phyloP scores from a whole-genome alignment of 129 eudicot species.

The Rutidosis leptorrhynchoides region DNA sequence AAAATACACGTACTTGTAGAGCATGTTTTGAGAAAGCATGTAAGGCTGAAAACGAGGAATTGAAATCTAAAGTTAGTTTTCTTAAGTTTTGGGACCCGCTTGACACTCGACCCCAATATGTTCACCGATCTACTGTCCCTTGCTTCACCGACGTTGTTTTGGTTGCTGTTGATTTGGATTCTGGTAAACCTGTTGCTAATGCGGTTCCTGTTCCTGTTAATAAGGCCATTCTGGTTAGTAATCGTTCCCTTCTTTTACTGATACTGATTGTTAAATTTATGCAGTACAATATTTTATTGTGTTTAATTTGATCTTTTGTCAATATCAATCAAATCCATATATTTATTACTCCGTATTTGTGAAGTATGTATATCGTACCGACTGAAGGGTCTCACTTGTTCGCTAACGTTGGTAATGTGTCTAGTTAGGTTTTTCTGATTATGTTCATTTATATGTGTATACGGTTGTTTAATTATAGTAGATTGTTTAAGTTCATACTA shows the following conservation, averaged over 20 bases:
- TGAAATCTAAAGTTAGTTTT: slow-evolving; percentile 69
- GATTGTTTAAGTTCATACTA: too few relatives aligned
- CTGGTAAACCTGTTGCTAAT: slow-evolving; percentile 33
- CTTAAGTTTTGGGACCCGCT: slow-evolving; percentile 45
- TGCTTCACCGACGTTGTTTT: slow-evolving; percentile 73
- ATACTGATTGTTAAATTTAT: too few relatives aligned
- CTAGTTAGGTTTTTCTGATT: too few relatives aligned
- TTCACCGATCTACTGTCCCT: slow-evolving; percentile 25
- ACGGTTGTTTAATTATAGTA: too few relatives aligned
- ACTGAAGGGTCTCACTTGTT: too few relatives aligned
- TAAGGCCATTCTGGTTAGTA: slow-evolving; percentile 68
- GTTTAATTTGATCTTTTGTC: too few relatives aligned
- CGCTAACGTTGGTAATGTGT: too few relatives aligned
- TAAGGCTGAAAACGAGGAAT: slow-evolving; percentile 92
- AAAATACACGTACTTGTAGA: slow-evolving; percentile 89
- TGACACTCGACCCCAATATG: slow-evolving; percentile 17
- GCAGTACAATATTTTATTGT: neutral
- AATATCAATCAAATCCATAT: too few relatives aligned
- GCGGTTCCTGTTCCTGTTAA: slow-evolving; percentile 71
- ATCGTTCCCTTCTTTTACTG: too few relatives aligned
- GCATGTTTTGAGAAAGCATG: slow-evolving; percentile 96
- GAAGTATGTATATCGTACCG: too few relatives aligned
- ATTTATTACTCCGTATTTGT: too few relatives aligned
- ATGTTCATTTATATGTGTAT: too few relatives aligned
- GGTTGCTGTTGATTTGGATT: slow-evolving; percentile 48